A percentile compares a stretch with the other conserved stretches of the same genome.
Conservation (phyloP, 2,329 filamentous ascomycete genomes). For the Cladosporium sp. region DNA sequence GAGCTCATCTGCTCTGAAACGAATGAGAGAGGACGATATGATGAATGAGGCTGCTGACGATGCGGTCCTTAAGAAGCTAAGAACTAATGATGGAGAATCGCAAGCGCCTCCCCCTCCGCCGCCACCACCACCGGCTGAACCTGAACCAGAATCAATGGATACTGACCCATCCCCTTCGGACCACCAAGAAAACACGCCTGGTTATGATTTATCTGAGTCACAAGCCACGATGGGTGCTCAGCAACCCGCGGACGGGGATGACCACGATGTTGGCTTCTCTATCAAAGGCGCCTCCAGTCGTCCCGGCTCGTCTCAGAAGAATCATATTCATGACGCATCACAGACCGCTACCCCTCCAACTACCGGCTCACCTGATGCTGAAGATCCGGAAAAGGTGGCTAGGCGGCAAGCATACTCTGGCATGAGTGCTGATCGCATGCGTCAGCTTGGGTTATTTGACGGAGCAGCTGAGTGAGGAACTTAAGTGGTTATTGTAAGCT, state of each 20-base stretch:
- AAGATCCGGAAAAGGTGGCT: constrained; percentile 33
- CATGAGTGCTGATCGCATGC: constrained; percentile 41
- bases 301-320: constrained; percentile 26
- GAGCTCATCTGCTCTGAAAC: constrained; percentile 32
- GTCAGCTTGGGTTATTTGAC: constrained; percentile 36
- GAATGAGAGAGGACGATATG: constrained; percentile 31
- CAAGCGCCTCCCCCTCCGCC: constrained; percentile 44
- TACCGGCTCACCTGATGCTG: constrained; percentile 40
- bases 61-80: constrained; percentile 34
- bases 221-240: constrained; percentile 4
- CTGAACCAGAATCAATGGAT: constrained; percentile 22
- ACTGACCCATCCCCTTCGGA: constrained; percentile 30
- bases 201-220: constrained; percentile 21
- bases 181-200: constrained; percentile 17
- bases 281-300: constrained; percentile 30
- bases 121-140: constrained; percentile 41
- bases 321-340: constrained; percentile 38
- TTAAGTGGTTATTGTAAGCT: background rate
- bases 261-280: constrained; percentile 28
- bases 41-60: constrained; percentile 41
- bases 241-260: constrained; percentile 23
- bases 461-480: constrained; percentile 28
- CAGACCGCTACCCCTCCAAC: constrained; percentile 50
- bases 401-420: constrained; percentile 34
- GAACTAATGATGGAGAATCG: constrained; percentile 31